phyloP scores from a whole-genome alignment of 805 yeast genomes.

The Sporopachydermia quercuum region DNA sequence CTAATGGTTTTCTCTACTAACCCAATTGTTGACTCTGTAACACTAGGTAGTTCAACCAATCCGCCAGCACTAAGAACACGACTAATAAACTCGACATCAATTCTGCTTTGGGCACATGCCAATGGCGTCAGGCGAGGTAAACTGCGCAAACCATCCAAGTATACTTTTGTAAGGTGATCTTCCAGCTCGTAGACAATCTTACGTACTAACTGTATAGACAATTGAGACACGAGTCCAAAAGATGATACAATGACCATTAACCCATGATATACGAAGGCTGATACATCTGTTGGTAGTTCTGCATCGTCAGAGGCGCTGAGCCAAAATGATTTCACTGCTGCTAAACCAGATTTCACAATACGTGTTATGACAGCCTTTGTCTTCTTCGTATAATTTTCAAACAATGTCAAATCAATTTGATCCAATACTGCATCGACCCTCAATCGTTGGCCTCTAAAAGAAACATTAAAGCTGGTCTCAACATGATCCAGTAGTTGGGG shows the following conservation, averaged over 20 bases:
- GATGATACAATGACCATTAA: conserved; percentile 37
- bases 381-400: conserved; percentile 35
- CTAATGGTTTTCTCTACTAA: neutral
- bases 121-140: neutral
- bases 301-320: conserved; percentile 14
- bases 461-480: conserved; percentile 34
- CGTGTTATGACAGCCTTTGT: conserved; percentile 29
- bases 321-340: conserved; percentile 21
- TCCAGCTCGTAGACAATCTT: conserved; percentile 30
- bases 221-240: conserved; percentile 25
- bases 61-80: neutral
- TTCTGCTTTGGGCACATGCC: neutral
- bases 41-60: neutral
- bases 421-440: conserved; percentile 31
- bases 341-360: conserved; percentile 18
- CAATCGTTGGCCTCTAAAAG: conserved; percentile 25
- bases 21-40: neutral
- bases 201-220: conserved; percentile 30
- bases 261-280: conserved; percentile 33
- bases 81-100: neutral
- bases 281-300: conserved; percentile 21
- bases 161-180: conserved; percentile 23
- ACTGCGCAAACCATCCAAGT: conserved; percentile 23
- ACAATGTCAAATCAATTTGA: conserved; percentile 36
- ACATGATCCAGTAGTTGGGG: conserved; percentile 34